Base-by-base conservation (phyloP, 495 filamentous ascomycete species). In the Beverwykella pulmonaria region DNA sequence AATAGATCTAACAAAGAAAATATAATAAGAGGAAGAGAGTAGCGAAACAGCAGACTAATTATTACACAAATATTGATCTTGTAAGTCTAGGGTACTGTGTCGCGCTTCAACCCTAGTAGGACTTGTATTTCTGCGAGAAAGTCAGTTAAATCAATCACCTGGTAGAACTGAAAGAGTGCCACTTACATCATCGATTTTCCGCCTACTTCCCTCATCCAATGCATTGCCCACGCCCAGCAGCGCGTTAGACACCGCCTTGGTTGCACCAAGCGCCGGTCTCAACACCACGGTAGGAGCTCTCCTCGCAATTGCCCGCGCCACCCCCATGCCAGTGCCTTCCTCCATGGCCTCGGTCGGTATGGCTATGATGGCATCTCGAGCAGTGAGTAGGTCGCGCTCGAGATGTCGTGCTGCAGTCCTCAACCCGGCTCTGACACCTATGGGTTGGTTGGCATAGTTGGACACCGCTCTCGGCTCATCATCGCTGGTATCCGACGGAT, bases 171-270 rank as follows among this genome's bases (percentile, higher is more conserved):
- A 26, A 4, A 27, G 26, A n/a, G 22, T 6, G 5, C 44, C 76
- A 80, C 91, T 86, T 79, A 94, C 92, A 81, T 96, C 92, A 68
- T 98, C 93, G 66, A 94, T 86, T 72, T 88, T 85, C 70, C 90
- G 85, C 69, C 88, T 80, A 76, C 96, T 92, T 70, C 86, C 84
- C 36, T 89, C 90, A 78, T 99, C 95, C 70, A 98, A 74, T 49
- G 90, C 86, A 76, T 98, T 99, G 3, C 92, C 93, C n/a, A 92
- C 92, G 22, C 95, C 95, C 76, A 97, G 79, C 67, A 98, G 77
- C 20, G 93, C 91, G 77, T 94, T 89, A 7, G 92, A 90, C 22
- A 97, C 88, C 1, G 92, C 95, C 74, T 93, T 93, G 54, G 87
- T 91, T 8, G 91, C 90, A 0, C 94, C 95, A 72, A 98, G 92